phyloP scores from a whole-genome alignment of 2,329 filamentous ascomycete genomes.

The Verticillium klebahnii region DNA sequence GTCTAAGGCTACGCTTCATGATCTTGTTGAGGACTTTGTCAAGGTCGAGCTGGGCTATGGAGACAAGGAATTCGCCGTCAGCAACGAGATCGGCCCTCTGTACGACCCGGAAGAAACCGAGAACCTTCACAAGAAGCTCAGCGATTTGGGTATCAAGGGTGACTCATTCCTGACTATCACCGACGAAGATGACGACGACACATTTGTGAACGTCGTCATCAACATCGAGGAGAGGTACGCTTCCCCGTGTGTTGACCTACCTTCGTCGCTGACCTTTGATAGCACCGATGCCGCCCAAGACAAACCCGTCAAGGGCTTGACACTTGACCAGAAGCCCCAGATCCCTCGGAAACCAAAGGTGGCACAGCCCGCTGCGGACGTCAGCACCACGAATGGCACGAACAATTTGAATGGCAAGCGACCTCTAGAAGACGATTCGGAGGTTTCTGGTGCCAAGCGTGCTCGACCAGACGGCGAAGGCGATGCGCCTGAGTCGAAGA shows the following conservation, averaged over 20 bases:
- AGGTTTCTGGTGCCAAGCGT: conserved; percentile 39
- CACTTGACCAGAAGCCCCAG: conserved; percentile 34
- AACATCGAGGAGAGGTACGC: conserved; percentile 60
- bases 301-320: conserved; percentile 49
- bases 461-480: conserved; percentile 35
- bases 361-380: conserved; percentile 22
- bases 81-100: conserved; percentile 68
- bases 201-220: conserved; percentile 77
- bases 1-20: conserved; percentile 66
- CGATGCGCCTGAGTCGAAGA: conserved; percentile 38
- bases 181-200: conserved; percentile 72
- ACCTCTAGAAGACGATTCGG: conserved; percentile 26
- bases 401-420: conserved; percentile 36
- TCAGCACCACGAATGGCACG: conserved; percentile 30
- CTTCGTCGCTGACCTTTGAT: conserved; percentile 19
- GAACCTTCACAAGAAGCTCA: conserved; percentile 75
- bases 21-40: conserved; percentile 74
- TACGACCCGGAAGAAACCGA: conserved; percentile 89
- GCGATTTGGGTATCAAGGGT: conserved; percentile 69
- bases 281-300: conserved; percentile 39
- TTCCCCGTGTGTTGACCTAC: neutral
- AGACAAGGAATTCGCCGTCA: conserved; percentile 72
- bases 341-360: conserved; percentile 53
- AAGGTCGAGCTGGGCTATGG: conserved; percentile 68
- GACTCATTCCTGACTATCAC: conserved; percentile 78